phyloP scores from a whole-genome alignment of 1,284 basidiomycete genomes.

The Thelephora terrestris region DNA sequence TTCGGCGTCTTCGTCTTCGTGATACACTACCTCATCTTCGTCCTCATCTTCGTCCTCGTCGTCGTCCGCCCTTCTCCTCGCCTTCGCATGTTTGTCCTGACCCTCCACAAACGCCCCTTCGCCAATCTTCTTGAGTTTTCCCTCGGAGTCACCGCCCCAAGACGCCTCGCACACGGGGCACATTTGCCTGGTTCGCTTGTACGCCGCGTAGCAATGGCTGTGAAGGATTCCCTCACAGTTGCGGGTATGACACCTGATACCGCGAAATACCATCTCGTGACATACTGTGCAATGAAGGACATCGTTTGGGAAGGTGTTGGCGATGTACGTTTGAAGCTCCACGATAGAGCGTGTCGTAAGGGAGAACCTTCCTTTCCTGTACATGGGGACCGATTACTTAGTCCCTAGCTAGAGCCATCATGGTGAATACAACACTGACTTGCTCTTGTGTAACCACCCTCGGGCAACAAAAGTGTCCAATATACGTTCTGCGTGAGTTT shows the following conservation, averaged over 20 bases:
- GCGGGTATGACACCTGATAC: conserved; percentile 49
- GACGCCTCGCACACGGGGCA: conserved; percentile 50
- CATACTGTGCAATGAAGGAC: conserved; percentile 70
- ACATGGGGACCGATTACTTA: neutral
- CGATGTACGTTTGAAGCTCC: conserved; percentile 69
- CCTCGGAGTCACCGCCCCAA: conserved; percentile 43
- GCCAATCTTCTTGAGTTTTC: conserved; percentile 43
- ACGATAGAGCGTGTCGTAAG: conserved; percentile 66
- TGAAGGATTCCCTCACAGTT: conserved; percentile 65
- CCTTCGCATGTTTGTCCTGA: conserved; percentile 39
- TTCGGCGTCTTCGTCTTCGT: conserved; percentile 20
- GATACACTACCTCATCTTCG: conserved; percentile 28
- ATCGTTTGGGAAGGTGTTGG: conserved; percentile 62
- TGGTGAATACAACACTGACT: conserved; percentile 34
- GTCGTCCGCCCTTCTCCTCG: conserved; percentile 24
- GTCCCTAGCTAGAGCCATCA: neutral
- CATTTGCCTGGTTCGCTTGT: conserved; percentile 27
- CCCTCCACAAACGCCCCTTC: conserved; percentile 55
- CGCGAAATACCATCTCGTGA: conserved; percentile 61
- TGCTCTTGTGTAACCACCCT: conserved; percentile 72
- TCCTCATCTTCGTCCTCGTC: conserved; percentile 32
- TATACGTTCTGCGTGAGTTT: conserved; percentile 64
- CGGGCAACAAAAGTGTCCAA: conserved; percentile 73
- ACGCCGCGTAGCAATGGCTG: conserved; percentile 49
- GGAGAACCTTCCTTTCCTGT: conserved; percentile 54